Base-by-base conservation (phyloP, 345 rosid genomes). In the Aquilaria yunnanensis region DNA sequence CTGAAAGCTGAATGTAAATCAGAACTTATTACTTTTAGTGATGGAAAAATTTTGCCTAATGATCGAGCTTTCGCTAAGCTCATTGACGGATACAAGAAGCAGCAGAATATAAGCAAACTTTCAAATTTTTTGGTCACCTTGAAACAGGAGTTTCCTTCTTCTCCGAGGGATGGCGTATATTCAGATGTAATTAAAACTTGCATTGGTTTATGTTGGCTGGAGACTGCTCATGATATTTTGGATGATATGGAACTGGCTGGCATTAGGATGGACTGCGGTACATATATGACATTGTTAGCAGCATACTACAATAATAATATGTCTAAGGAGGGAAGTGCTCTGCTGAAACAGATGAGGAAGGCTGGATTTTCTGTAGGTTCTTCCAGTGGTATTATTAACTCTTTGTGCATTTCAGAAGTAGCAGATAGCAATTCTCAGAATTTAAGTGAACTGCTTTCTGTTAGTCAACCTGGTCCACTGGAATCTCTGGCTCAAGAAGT, bases 141-240 rank as follows among this genome's bases (percentile, higher is more conserved):
- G 59, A 71, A 75, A 51, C 56, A 69, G 63, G 77, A 65, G 55
- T 65, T 52, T 32, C 11, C 11, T 51, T 57, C 67, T 4, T 52
- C 51, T 0, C 74, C 67, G 48, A 69, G 70, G 59, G 68, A 68
- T 41, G 54, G 31, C 12, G 54, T 91, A 67, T 80, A 83, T 71
- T 75, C 65, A 23, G 78, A 80, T 43, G 84, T 88, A 10, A 65
- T 88, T 66, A 77, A 75, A 64, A 87, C 89, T 55, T 86, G 83
- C 76, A 73, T 90, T 68, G 63, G 12, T 54, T 32, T 78, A 57
- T 89, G 87, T 69, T 90, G 96, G 94, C 71, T 74, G 72, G 92
- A 86, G 64, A 74, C 85, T 69, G 97, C 92, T 64, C 97, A 88
- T 68, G 98, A 93, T 75, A 81, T 90, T 69, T 78, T 90, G 76